Evolutionary conservation across 176 grass and related monocot genomes (phyloP).

Genomic region (Aegilops longissima): DNA sequence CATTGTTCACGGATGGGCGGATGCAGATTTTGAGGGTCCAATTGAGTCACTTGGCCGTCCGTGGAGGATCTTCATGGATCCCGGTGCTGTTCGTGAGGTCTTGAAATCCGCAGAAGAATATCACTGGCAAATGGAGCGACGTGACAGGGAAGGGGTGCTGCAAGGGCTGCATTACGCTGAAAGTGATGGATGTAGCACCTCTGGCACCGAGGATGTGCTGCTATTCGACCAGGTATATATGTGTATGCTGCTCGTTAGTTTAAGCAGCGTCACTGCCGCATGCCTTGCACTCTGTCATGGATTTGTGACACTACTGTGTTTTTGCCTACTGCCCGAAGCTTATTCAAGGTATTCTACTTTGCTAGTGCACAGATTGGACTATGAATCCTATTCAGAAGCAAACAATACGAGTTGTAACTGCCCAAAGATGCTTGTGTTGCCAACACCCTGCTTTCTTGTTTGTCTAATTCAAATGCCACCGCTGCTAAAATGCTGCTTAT

Average conservation of each 20-base stretch:
- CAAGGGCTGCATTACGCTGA: neutral
- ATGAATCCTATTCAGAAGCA: too few relatives aligned
- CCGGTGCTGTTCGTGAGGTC: neutral
- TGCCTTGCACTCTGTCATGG: too few relatives aligned
- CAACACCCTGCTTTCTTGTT: too few relatives aligned
- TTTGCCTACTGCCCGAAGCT: neutral
- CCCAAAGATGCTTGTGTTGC: too few relatives aligned
- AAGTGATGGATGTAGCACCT: neutral
- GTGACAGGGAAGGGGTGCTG: neutral
- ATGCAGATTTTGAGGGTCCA: neutral
- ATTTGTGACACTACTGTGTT: too few relatives aligned
- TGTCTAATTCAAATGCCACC: too few relatives aligned
- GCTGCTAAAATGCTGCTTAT: too few relatives aligned
- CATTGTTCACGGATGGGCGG: neutral
- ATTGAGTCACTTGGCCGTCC: neutral
- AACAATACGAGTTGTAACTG: too few relatives aligned
- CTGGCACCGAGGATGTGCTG: neutral
- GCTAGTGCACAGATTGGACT: too few relatives aligned
- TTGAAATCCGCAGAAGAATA: neutral
- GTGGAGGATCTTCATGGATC: neutral
- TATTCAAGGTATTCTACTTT: too few relatives aligned
- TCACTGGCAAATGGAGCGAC: neutral
- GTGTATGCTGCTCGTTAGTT: neutral
- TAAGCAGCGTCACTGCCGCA: neutral
- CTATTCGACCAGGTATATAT: slow-evolving; percentile 8